These are phyloP conservation scores for Corylus avellana DNA, from an alignment of 306 rosid species.

Conservation along the genomic window DNA sequence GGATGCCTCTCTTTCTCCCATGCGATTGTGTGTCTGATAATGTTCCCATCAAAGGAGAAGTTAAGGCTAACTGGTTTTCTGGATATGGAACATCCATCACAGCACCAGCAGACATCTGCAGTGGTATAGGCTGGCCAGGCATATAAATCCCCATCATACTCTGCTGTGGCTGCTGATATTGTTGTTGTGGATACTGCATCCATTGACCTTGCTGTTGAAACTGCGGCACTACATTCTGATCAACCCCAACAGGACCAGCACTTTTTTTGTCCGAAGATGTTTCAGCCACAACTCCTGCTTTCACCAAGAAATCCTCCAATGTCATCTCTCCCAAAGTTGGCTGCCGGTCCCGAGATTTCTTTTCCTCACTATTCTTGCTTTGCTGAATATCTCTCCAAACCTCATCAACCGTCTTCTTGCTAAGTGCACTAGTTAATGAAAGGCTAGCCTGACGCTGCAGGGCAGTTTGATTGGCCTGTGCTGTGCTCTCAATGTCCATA, in stretches of 20 bases:
- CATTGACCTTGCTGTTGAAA: conserved; percentile 68
- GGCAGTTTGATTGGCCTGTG: conserved; percentile 49
- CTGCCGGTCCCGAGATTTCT: conserved; percentile 60
- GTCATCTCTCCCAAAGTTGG: conserved; percentile 96
- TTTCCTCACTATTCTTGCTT: conserved; percentile 48
- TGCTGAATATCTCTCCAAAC: conserved; percentile 96
- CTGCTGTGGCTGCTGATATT: conserved; percentile 73
- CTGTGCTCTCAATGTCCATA: conserved; percentile 46
- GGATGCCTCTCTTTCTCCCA: conserved; percentile 70
- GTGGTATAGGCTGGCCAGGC: conserved; percentile 56
- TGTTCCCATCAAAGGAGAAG: conserved; percentile 64
- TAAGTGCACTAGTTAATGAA: conserved; percentile 60
- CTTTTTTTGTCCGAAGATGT: conserved; percentile 46
- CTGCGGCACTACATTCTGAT: conserved; percentile 50
- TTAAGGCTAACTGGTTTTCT: conserved; percentile 64
- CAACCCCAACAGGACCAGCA: conserved; percentile 40
- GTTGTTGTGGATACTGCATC: conserved; percentile 72
- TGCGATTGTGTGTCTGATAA: conserved; percentile 61
- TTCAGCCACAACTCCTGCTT: conserved; percentile 82
- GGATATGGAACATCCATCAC: conserved; percentile 60
- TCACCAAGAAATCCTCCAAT: conserved; percentile 89
- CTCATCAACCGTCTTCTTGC: conserved; percentile 95
- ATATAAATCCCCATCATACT: conserved; percentile 67
- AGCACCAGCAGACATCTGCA: conserved; percentile 62
- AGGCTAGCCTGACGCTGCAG: conserved; percentile 74